These are phyloP conservation scores for Penicillium sp. DNA, from an alignment of 2,329 filamentous ascomycete species.

Conservation along the genomic window DNA sequence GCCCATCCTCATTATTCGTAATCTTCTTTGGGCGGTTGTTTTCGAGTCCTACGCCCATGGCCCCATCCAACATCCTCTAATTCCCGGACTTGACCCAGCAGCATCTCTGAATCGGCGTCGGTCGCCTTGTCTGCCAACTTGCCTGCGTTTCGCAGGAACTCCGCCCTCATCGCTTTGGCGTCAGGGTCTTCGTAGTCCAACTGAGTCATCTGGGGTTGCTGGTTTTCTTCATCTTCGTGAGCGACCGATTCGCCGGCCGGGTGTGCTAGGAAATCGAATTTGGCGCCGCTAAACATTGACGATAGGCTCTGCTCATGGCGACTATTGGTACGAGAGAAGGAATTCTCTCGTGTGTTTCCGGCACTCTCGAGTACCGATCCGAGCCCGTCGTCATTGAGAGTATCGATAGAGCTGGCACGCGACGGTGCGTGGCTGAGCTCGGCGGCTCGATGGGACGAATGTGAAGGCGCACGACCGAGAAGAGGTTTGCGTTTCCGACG, in stretches of 20 bases:
- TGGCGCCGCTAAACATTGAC: slow-evolving; percentile 27
- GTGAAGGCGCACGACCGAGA: slow-evolving; percentile 39
- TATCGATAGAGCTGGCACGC: slow-evolving; percentile 47
- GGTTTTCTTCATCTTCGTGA: slow-evolving; percentile 29
- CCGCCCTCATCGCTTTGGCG: slow-evolving; percentile 52
- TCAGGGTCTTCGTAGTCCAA: slow-evolving; percentile 47
- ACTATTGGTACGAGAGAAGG: slow-evolving; percentile 22
- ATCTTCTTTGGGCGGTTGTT: slow-evolving; percentile 20
- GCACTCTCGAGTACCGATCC: slow-evolving; percentile 32
- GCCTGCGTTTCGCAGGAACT: slow-evolving; percentile 43
- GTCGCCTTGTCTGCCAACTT: slow-evolving; percentile 36
- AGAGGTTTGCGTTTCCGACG: slow-evolving; percentile 33
- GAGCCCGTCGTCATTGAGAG: slow-evolving; percentile 41
- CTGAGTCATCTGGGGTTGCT: slow-evolving; percentile 41
- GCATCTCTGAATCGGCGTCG: slow-evolving; percentile 10
- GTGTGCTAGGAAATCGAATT: slow-evolving; percentile 27
- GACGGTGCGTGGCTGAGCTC: slow-evolving; percentile 26
- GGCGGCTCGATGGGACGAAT: slow-evolving; percentile 27
- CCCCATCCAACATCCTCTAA: slow-evolving; percentile 32
- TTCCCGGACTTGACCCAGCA: slow-evolving; percentile 29
- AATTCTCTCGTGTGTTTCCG: slow-evolving; percentile 16
- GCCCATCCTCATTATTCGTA: slow-evolving; percentile 11
- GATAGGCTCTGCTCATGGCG: slow-evolving; percentile 26
- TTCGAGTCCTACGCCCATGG: slow-evolving; percentile 31
- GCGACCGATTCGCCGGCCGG: slow-evolving; percentile 16